These are phyloP conservation scores for Pythium phragmiticola DNA, from an alignment of 352 stramenopile genomes.

Conservation along the genomic window DNA sequence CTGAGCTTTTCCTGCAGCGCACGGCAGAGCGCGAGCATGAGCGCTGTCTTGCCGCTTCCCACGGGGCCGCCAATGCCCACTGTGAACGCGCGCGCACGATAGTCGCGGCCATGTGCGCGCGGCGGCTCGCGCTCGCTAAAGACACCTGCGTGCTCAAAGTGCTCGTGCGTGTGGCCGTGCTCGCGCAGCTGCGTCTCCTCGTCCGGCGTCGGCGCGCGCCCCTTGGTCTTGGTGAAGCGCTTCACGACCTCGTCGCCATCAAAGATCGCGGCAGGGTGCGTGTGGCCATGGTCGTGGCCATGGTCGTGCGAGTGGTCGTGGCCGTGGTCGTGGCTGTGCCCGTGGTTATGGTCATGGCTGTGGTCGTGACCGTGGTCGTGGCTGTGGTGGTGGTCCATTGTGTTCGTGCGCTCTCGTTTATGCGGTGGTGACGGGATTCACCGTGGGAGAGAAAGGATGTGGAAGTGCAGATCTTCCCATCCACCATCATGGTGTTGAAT, in stretches of 20 bases:
- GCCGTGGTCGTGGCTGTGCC: constrained; percentile 27
- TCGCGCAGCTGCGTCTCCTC: constrained; percentile 77
- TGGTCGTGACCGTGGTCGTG: constrained; percentile 22
- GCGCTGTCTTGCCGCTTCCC: constrained; percentile 93
- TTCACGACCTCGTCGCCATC: constrained; percentile 68
- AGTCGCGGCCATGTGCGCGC: constrained; percentile 61
- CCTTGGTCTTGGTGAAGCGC: constrained; percentile 59
- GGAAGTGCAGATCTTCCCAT: constrained; percentile 6
- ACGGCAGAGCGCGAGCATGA: constrained; percentile 93
- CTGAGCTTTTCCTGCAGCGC: constrained; percentile 79
- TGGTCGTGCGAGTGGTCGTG: constrained; percentile 29
- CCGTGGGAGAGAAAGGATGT: not conserved
- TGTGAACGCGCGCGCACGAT: constrained; percentile 88
- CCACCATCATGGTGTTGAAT: not conserved
- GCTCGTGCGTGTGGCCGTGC: constrained; percentile 88
- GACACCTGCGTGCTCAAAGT: constrained; percentile 77
- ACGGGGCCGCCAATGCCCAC: constrained; percentile 97
- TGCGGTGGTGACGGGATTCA: no score
- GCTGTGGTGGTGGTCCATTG: constrained; percentile 26
- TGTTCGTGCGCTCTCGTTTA: not conserved
- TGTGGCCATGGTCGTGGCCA: constrained; percentile 34
- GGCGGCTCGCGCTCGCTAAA: constrained; percentile 67
- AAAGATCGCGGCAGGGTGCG: constrained; percentile 31
- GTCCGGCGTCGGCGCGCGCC: constrained; percentile 62
- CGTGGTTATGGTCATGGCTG: constrained; percentile 21